phyloP scores from a whole-genome alignment of 257 asterid genomes.

The Sherardia arvensis region DNA sequence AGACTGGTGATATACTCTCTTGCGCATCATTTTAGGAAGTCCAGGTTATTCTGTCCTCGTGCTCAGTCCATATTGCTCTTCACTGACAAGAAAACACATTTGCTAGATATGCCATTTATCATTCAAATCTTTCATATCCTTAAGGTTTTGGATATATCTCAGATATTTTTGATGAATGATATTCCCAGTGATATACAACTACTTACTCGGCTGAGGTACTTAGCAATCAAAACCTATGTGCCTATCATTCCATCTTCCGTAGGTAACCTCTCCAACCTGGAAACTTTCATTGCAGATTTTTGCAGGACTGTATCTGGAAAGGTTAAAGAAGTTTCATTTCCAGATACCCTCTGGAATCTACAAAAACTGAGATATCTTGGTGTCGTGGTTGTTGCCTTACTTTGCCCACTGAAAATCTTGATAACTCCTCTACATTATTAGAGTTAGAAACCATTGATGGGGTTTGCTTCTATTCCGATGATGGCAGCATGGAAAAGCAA shows the following conservation, averaged over 20 bases:
- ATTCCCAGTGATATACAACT: background rate
- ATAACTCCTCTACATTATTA: background rate
- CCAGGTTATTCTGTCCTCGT: background rate
- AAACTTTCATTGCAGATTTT: background rate
- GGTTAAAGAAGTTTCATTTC: background rate
- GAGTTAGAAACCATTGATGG: background rate
- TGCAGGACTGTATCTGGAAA: no score
- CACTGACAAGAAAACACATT: no score
- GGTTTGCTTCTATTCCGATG: background rate
- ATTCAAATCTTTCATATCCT: background rate
- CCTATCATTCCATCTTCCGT: background rate
- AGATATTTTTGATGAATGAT: background rate
- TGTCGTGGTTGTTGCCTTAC: background rate
- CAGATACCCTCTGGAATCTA: background rate
- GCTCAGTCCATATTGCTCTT: background rate
- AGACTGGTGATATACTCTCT: background rate
- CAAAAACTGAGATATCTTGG: background rate
- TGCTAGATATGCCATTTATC: background rate
- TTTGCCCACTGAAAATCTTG: background rate
- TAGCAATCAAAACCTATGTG: background rate
- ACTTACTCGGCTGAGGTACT: slow-evolving; percentile 3
- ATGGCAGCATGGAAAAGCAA: background rate
- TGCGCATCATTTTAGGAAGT: background rate
- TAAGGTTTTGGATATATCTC: background rate
- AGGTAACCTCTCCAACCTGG: background rate